Base-by-base conservation (phyloP, 129 eudicot genomes). In the Lactuca saligna region DNA sequence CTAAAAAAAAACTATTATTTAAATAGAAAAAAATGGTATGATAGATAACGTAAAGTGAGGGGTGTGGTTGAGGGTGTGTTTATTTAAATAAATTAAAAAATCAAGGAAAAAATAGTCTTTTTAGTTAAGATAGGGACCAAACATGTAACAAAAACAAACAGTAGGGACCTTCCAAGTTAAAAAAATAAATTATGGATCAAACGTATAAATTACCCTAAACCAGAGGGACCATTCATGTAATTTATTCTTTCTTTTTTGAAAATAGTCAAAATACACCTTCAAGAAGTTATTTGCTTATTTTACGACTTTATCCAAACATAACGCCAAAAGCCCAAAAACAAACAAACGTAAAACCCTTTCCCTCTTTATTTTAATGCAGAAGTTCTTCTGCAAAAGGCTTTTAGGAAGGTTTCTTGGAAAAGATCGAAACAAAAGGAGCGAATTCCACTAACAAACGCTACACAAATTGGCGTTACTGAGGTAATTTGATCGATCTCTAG, bases 321-420 rank as follows among this genome's bases (percentile, higher is more conserved):
- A 69, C 70, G 70, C 80, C 80, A 76, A 69, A 70, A 63, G 12
- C 65, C 80, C 80, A 68, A 53, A 71, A 63, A 32, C 51, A 68
- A 41, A 68, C 74, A 39, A 50, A 42, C 69, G 49, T 42, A 38
- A 76, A 76, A 68, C 70, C 75, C 74, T 68, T 69, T 75, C 74
- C 80, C 80, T 63, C 63, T 75, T 66, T 75, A 60, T 48, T 61
- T 61, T 54, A 59, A 57, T 70, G 57, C 66, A 69, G 7, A 44
- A 58, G 57, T 48, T 57, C 17, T 59, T 61, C 70, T 6, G 8
- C 53, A 65, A 15, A 46, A 46, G 15, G 51, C 51, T 46, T 46
- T 4, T 46, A 46, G n/a, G 12, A 33, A 35, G 10, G 6, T 10
- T 15, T 17, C 49, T 70, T 32, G 11, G 33, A 34, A 10, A 50